Percentiles rank a stretch among this genome's conserved stretches.
phyloP scores from a whole-genome alignment of 2,329 filamentous ascomycete genomes.

The Metarhizium guizhouense region DNA sequence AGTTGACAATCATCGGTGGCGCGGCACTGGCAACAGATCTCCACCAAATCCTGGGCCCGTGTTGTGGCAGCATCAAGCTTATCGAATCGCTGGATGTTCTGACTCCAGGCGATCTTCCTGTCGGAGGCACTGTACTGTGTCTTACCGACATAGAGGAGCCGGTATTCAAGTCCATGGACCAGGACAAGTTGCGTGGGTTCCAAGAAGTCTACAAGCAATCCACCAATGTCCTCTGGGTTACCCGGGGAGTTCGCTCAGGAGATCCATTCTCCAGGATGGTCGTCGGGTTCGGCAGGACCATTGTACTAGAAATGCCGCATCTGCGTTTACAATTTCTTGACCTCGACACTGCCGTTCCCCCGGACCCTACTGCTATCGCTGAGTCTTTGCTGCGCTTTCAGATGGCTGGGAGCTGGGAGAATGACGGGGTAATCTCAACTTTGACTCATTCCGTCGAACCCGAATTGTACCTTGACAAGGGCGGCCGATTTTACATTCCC shows the following conservation, averaged over 20 bases:
- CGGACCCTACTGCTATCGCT: background rate
- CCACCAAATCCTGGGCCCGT: background rate
- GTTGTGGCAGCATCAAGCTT: background rate
- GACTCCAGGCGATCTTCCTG: background rate
- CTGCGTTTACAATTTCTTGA: constrained; percentile 1
- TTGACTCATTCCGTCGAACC: background rate
- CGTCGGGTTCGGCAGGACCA: background rate
- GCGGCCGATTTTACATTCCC: background rate
- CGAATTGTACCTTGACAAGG: background rate
- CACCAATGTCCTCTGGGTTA: background rate
- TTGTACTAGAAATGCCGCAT: background rate
- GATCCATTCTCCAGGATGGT: background rate
- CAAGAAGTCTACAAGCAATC: background rate
- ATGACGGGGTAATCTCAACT: no score
- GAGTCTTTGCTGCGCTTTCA: background rate
- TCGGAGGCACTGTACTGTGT: background rate
- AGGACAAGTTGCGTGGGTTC: background rate
- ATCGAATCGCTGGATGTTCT: background rate
- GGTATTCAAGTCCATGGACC: background rate
- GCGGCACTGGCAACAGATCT: background rate
- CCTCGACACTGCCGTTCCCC: background rate
- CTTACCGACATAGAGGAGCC: background rate
- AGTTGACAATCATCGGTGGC: no score
- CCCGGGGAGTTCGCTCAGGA: background rate
- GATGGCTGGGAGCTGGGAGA: background rate